Base-by-base conservation (phyloP, 225 moss, liverwort and hornwort species). In the Sphagnum tenellum region DNA sequence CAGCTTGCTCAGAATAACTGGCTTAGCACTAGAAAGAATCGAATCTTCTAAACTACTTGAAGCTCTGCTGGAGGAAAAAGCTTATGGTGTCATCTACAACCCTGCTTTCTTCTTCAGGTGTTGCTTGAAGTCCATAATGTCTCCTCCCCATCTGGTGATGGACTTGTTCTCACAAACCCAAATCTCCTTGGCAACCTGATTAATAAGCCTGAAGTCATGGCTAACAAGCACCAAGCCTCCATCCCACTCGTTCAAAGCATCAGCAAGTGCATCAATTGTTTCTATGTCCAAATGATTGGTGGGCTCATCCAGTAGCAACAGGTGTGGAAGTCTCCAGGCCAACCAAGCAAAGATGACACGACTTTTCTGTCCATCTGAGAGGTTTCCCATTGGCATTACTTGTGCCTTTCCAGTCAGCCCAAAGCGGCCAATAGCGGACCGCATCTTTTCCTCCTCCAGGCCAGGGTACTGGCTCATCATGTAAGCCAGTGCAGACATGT, bases 211-310 rank as follows among this genome's bases (percentile, higher is more conserved):
- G 69, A 89, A 92, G 61, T 92, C 89, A 62, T 92, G 91, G 64
- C 89, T 92, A 46, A 92, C 89, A 54, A 92, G 75, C 47, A 89
- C 91, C 67, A 92, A 64, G 2, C 91, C 91, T 4, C 91, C 89
- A 47, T 92, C 89, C 89, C 91, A 92, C 74, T 92, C 89, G 58
- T 89, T 92, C 75, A 92, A 61, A 45, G 91, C 91, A 60, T 92
- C 89, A 4, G 92, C 92, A 57, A 93, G 79, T 7, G 92, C 82
- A 68, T 93, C 92, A 6, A 93, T 93, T 2, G 92, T 93, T 66
- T 93, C 92, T 4, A 93, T 93, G 63, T 93, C 92, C 66, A 93
- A 73, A 81, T 93, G 92, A 55, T 93, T 93, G n/a, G 92, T 93
- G 3, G 92, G 92, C 70, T 93, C 92, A 65, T 93, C 92, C 47